phyloP scores from a whole-genome alignment of 306 rosid species.

The Cucurbita argyrosperma region DNA sequence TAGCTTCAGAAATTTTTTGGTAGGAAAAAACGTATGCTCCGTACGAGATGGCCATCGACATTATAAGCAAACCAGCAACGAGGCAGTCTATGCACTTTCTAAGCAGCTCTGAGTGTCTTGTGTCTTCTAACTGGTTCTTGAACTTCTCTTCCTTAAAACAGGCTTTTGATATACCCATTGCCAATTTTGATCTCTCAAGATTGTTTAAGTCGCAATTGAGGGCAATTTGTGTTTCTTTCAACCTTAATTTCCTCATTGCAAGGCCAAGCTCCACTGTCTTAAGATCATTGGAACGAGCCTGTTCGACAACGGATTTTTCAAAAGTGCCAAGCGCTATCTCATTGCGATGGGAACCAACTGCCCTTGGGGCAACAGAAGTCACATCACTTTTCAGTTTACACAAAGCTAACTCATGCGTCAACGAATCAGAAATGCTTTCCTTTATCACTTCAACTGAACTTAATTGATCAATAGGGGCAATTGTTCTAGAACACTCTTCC shows the following conservation, averaged over 20 bases:
- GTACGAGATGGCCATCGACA: conserved; percentile 46
- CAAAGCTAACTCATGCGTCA: conserved; percentile 25
- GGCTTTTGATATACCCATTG: conserved; percentile 54
- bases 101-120: conserved; percentile 48
- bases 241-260: conserved; percentile 24
- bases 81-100: conserved; percentile 68
- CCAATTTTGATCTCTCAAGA: conserved; percentile 52
- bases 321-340: conserved; percentile 17
- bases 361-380: conserved; percentile 18
- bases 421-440: conserved; percentile 20
- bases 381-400: conserved; percentile 30
- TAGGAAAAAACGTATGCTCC: conserved; percentile 58
- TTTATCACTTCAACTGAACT: conserved; percentile 21
- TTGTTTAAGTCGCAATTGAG: conserved; percentile 36
- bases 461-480: conserved; percentile 13
- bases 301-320: conserved; percentile 50
- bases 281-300: conserved; percentile 61
- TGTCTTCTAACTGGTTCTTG: conserved; percentile 63
- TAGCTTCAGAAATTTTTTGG: conserved; percentile 48
- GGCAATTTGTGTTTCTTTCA: conserved; percentile 42
- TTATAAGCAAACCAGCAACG: conserved; percentile 64
- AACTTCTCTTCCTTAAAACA: conserved; percentile 63
- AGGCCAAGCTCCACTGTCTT: conserved; percentile 47
- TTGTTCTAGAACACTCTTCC: background rate
- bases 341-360: conserved; percentile 17